Percentiles rank a stretch among this genome's conserved stretches.
phyloP scores from a whole-genome alignment of 2,329 filamentous ascomycete genomes.

The Mollisiaceae sp. region DNA sequence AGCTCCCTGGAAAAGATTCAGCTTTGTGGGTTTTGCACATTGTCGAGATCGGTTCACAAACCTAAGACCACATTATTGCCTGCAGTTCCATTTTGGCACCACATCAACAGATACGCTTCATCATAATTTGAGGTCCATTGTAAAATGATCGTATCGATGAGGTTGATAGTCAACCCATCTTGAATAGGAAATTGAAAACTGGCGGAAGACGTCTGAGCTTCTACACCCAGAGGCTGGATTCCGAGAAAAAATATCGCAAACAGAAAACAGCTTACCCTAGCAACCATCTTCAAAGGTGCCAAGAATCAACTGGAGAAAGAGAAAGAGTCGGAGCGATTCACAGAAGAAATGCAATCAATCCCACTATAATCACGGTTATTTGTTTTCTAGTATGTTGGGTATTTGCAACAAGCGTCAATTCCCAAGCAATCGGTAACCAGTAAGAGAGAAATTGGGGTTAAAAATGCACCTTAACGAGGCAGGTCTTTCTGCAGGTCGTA shows the following conservation, averaged over 20 bases:
- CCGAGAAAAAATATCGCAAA: background rate
- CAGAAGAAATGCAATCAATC: background rate
- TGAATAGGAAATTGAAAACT: constrained; percentile 24
- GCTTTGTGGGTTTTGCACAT: background rate
- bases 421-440: background rate
- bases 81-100: constrained; percentile 26
- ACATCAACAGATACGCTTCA: constrained; percentile 24
- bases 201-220: constrained; percentile 3
- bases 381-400: background rate
- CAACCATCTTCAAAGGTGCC: background rate
- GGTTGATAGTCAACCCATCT: constrained; percentile 22
- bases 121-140: constrained; percentile 26
- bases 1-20: constrained; percentile 22
- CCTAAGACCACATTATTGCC: constrained; percentile 21
- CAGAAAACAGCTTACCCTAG: background rate
- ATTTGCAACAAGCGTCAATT: background rate
- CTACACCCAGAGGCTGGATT: background rate
- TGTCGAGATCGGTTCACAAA: constrained; percentile 1
- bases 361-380: background rate
- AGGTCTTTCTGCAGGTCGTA: background rate
- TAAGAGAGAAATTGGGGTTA: background rate
- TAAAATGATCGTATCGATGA: constrained; percentile 24
- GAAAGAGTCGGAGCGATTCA: background rate
- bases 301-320: background rate
- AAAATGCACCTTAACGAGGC: background rate